A percentile compares a stretch with the other conserved stretches of the same genome.
Conservation (phyloP, 805 yeast species). For the Starmerella bombi region DNA sequence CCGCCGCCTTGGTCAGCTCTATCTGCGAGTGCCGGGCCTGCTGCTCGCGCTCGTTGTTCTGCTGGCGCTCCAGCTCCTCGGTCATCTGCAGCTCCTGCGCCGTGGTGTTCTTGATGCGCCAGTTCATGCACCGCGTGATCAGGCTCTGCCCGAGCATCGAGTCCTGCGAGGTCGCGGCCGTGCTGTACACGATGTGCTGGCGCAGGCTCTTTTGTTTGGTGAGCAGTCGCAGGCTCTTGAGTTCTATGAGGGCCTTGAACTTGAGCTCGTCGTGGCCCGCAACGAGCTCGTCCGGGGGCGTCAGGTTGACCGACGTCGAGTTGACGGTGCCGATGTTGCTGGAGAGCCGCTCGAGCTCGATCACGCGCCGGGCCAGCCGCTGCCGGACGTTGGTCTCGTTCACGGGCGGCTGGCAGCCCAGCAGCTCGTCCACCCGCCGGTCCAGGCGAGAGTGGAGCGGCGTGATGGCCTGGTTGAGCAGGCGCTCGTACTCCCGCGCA, state of each 20-base stretch:
- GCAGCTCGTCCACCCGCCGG: background rate
- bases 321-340: slow-evolving; percentile 27
- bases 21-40: slow-evolving; percentile 27
- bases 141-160: slow-evolving; percentile 34
- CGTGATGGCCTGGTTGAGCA: background rate
- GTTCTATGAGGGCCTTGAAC: slow-evolving; percentile 36
- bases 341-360: slow-evolving; percentile 32
- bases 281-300: slow-evolving; percentile 23
- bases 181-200: slow-evolving; percentile 60
- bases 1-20: slow-evolving; percentile 23
- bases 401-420: slow-evolving; percentile 6
- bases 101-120: slow-evolving; percentile 52
- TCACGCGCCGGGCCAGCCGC: slow-evolving; percentile 32
- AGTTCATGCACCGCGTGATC: slow-evolving; percentile 74
- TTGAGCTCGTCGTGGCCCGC: slow-evolving; percentile 30
- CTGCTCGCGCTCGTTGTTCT: slow-evolving; percentile 31
- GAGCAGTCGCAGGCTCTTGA: slow-evolving; percentile 53
- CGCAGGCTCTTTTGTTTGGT: slow-evolving; percentile 77
- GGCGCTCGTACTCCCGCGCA: background rate
- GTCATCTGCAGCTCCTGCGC: slow-evolving; percentile 54
- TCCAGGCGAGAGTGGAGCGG: background rate
- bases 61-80: slow-evolving; percentile 33
- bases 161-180: slow-evolving; percentile 62
- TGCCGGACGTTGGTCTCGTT: slow-evolving; percentile 36
- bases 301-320: slow-evolving; percentile 17